Evolutionary conservation across 2,329 filamentous ascomycete genomes (phyloP).

Genomic region (Sclerotinia trifoliorum): DNA sequence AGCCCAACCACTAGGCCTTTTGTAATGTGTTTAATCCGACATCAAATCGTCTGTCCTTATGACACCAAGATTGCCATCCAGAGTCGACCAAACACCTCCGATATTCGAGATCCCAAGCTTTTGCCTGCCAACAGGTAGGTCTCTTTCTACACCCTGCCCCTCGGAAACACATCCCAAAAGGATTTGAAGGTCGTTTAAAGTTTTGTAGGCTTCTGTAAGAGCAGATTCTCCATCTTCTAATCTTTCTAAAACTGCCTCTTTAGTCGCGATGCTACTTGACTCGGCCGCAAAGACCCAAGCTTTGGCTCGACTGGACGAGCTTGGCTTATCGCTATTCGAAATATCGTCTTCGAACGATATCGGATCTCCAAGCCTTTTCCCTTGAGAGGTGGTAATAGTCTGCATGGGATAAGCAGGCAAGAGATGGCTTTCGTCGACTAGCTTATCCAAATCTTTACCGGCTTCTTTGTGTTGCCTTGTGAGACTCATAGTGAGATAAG

Average conservation of each 20-base stretch:
- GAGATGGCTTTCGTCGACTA: constrained; percentile 62
- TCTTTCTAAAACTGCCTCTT: constrained; percentile 58
- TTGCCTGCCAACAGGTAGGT: constrained; percentile 6
- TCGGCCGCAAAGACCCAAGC: constrained; percentile 62
- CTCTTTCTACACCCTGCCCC: constrained; percentile 14
- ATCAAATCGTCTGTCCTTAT: constrained; percentile 31
- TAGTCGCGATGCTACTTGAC: constrained; percentile 56
- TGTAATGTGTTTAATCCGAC: neutral
- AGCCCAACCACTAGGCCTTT: neutral
- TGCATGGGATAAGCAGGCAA: constrained; percentile 53
- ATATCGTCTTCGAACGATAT: constrained; percentile 49
- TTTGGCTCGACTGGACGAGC: constrained; percentile 48
- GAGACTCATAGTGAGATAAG: constrained; percentile 53
- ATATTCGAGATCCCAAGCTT: constrained; percentile 15
- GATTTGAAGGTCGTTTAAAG: constrained; percentile 50
- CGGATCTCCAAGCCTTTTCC: constrained; percentile 37
- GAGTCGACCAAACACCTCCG: constrained; percentile 35
- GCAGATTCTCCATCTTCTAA: constrained; percentile 58
- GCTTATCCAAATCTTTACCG: constrained; percentile 50
- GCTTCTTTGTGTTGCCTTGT: constrained; percentile 52
- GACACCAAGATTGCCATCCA: constrained; percentile 39
- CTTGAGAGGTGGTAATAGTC: constrained; percentile 31
- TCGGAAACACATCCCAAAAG: constrained; percentile 44
- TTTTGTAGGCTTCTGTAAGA: constrained; percentile 52
- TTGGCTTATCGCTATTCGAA: constrained; percentile 42